Evolutionary conservation across 2,329 filamentous ascomycete species (phyloP).

Genomic region (Bipolaris bicolor): DNA sequence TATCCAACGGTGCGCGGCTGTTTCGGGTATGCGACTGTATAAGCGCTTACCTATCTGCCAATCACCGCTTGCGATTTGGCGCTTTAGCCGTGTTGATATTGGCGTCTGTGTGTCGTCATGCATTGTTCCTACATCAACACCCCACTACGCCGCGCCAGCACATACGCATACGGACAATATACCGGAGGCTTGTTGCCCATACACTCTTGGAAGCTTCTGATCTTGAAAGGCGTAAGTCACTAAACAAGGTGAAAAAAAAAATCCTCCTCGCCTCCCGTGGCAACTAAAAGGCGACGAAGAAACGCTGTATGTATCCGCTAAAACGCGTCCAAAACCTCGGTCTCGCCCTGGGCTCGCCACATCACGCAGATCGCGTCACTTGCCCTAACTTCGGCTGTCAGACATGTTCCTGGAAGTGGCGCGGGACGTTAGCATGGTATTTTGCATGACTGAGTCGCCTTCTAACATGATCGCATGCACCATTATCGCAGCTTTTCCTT

Average conservation of each 20-base stretch:
- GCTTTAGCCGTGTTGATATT: not conserved
- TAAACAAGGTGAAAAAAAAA: not conserved
- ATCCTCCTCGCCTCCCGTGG: not conserved
- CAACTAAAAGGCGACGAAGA: not conserved
- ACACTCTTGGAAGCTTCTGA: not conserved
- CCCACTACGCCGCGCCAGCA: not conserved
- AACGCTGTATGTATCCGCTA: slow-evolving; percentile 10
- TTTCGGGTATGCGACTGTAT: too few species aligned
- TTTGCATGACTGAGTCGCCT: slow-evolving; percentile 34
- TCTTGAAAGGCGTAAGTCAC: not conserved
- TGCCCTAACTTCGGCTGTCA: slow-evolving; percentile 22
- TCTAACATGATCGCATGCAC: slow-evolving; percentile 10
- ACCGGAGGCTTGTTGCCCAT: too few species aligned
- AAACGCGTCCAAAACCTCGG: slow-evolving; percentile 30
- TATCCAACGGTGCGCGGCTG: too few species aligned
- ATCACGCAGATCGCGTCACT: slow-evolving; percentile 20
- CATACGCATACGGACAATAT: not conserved
- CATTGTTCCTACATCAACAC: not conserved
- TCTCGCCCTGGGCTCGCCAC: slow-evolving; percentile 22
- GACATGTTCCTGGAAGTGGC: slow-evolving; percentile 35
- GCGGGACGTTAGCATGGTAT: slow-evolving; percentile 19
- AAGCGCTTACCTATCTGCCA: not conserved
- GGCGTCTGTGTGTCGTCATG: slow-evolving; percentile 11
- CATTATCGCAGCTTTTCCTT: not conserved
- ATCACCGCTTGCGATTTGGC: not conserved